Base-by-base conservation (phyloP, 768 basidiomycete species). In the Kwoniella bestiolae region DNA sequence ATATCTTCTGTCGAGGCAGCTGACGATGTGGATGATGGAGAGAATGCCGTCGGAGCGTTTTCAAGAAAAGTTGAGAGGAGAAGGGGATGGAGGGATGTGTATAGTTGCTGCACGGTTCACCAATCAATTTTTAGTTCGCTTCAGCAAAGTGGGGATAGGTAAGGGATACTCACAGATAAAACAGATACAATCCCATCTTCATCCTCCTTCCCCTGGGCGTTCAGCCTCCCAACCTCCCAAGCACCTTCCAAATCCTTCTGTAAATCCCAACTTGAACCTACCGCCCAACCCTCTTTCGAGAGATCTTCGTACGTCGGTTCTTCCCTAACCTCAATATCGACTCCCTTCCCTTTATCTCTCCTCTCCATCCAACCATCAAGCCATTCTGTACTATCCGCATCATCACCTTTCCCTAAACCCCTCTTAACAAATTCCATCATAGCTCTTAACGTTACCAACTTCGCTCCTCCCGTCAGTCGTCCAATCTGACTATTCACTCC, bases 31-130 rank as follows among this genome's bases (percentile, higher is more conserved):
- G 29, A 23, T 23, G 73, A 85, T 0, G 91, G 89, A 3, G 88
- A 85, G 81, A 95, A 94, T 1, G 90, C 90, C 14, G 86, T 77
- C 1, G 94, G 91, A 3, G 92, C 91, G 69, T 87, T 87, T 78
- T 98, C 94, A 23, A 98, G 86, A 81, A 92, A 91, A 1, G 90
- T 88, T 23, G 92, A 88, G 2, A 92, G 82, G 11, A 97, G 83
- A 9, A 88, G 88, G 3, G 92, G 85, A 71, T 93, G 87, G n/a
- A 98, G 81, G 14, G 88, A 86, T 57, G 85, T 85, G 62, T 90
- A 87, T 28, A 96, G 83, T 78, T 73, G 66, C 82, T 83, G 66
- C n/a, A n/a, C n/a, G n/a, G n/a, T n/a, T n/a, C n/a, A n/a, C n/a
- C n/a, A n/a, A n/a, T n/a, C n/a, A n/a, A n/a, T n/a, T n/a, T n/a